Base-by-base conservation (phyloP, 179 eudicot genomes). In the Amaranthus tricolor region DNA sequence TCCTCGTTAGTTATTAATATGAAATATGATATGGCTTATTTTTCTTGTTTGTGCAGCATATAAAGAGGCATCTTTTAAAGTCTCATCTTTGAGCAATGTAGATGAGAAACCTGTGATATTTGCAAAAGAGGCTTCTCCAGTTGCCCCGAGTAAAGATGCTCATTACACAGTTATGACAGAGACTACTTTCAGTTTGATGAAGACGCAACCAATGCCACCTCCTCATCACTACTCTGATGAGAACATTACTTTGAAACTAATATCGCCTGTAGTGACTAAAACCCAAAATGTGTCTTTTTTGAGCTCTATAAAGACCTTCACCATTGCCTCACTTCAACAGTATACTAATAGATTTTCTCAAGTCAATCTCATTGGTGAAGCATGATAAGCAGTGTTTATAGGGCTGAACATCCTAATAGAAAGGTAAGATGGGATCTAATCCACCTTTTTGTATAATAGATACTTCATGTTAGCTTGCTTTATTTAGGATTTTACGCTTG, bases 291-390 rank as follows among this genome's bases (percentile, higher is more conserved):
- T 78, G 8, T 52, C 82, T 21, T 57, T 78, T 58, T 77, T 84
- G 54, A 74, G 82, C 66, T 79, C 82, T 69, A 78, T 84, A 31
- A 82, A 80, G 73, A 62, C 80, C 60, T 83, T 72, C 75, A 79
- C 71, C 48, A 77, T 82, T 76, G 82, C 88, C n/a, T 80, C 69
- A 24, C 86, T 86, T 67, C 88, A 86, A 55, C 76, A 83, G 64
- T 86, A 70, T 75, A 86, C 83, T 11, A n/a, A 83, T 71, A 83
- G 86, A 80, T 86, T 86, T 77, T 81, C 85, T 62, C 83, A 86
- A 75, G 88, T 83, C 43, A 83, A 83, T 72, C 82, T 81, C 61
- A 74, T 86, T 49, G 88, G 88, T 70, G 83, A 81, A 71, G 86
- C 69, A 64, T 59, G 79, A 74, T 83, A 50, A 80, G 86, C 44